These are phyloP conservation scores for Dactylonectria macrodidyma DNA, from an alignment of 2,329 filamentous ascomycete species.

Conservation along the genomic window DNA sequence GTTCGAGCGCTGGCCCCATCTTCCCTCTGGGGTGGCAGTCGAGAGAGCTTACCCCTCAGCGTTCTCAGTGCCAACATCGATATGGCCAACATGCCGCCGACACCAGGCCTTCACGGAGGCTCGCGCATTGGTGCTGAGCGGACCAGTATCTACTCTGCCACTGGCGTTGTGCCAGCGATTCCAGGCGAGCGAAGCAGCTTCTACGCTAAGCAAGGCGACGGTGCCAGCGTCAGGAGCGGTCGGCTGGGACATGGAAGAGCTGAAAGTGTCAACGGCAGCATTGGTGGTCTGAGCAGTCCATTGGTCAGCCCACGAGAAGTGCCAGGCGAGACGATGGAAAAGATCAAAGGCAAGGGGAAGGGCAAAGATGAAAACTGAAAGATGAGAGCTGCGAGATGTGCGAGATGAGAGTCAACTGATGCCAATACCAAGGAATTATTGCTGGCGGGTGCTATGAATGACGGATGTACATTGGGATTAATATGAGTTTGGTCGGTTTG, in stretches of 20 bases:
- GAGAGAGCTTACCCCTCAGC: constrained; percentile 84
- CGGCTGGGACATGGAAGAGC: constrained; percentile 82
- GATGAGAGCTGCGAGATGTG: neutral
- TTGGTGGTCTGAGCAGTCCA: constrained; percentile 74
- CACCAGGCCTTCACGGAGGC: constrained; percentile 68
- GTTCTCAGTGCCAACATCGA: constrained; percentile 82
- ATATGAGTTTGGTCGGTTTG: constrained; percentile 20
- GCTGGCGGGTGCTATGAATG: constrained; percentile 32
- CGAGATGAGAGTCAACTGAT: constrained; percentile 32
- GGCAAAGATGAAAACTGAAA: constrained; percentile 42
- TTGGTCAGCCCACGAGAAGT: constrained; percentile 71
- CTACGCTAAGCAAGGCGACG: constrained; percentile 81
- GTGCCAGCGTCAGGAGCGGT: constrained; percentile 84
- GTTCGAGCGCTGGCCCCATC: constrained; percentile 88
- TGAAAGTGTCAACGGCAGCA: constrained; percentile 86
- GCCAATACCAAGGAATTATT: constrained; percentile 34
- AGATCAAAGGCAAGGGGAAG: constrained; percentile 51
- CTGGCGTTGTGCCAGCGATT: constrained; percentile 76
- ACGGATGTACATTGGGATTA: constrained; percentile 38
- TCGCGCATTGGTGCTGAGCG: constrained; percentile 69
- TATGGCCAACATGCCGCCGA: constrained; percentile 58
- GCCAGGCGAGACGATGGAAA: constrained; percentile 53
- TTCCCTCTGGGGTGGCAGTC: constrained; percentile 85
- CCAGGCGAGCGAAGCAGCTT: constrained; percentile 86
- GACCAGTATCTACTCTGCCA: constrained; percentile 86